These are phyloP conservation scores for Populus hybrid DNA, from an alignment of 441 rosid species.

Conservation along the genomic window DNA sequence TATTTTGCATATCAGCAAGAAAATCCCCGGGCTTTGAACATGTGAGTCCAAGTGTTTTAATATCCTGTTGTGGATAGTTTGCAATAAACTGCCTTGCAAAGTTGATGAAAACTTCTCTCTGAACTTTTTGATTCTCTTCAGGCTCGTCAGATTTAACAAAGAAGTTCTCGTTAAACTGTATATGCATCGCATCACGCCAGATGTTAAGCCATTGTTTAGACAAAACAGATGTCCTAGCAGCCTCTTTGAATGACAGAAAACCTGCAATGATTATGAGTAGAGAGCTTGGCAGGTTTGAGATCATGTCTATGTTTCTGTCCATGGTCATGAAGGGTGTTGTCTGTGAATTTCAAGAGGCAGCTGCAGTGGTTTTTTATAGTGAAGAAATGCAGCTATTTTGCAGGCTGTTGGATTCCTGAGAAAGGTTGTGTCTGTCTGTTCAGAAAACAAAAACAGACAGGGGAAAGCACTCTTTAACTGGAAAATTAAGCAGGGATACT, in stretches of 20 bases:
- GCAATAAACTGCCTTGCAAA: conserved; percentile 16
- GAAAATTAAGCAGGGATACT: not conserved
- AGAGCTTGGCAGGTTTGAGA: too few relatives aligned
- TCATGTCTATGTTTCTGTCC: too few relatives aligned
- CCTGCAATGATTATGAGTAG: conserved; percentile 5
- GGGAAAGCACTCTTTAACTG: not conserved
- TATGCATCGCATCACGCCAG: conserved; percentile 16
- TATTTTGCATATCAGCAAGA: not conserved
- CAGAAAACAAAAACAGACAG: not conserved
- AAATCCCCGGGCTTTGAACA: conserved; percentile 26
- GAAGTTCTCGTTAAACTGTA: conserved; percentile 26
- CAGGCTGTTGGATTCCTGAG: not conserved
- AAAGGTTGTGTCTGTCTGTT: not conserved
- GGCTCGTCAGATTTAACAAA: conserved; percentile 6
- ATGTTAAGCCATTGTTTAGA: conserved; percentile 25
- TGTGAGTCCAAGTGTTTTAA: conserved; percentile 12
- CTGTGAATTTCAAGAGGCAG: not conserved
- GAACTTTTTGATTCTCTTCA: conserved; percentile 4
- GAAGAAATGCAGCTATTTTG: not conserved
- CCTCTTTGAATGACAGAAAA: conserved; percentile 24
- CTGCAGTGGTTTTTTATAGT: not conserved
- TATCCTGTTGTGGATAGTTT: not conserved
- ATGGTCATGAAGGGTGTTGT: not conserved
- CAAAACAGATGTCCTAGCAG: conserved; percentile 5
- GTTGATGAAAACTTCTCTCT: conserved; percentile 18